These are phyloP conservation scores for Barnettozyma californica DNA, from an alignment of 805 yeast species.

Conservation along the genomic window DNA sequence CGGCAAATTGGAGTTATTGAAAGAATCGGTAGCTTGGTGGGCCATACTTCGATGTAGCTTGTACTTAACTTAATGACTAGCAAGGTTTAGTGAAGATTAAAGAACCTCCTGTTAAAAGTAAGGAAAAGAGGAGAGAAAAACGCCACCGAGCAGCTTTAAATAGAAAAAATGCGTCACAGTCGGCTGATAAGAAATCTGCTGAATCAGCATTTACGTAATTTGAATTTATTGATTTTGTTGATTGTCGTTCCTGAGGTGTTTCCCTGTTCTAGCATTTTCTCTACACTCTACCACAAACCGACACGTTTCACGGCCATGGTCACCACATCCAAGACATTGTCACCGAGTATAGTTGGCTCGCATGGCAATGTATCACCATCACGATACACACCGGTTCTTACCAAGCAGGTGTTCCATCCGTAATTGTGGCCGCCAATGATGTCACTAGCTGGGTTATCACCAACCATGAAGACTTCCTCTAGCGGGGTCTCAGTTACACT, in stretches of 20 bases:
- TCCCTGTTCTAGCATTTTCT: not conserved
- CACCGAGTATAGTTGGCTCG: slow-evolving; percentile 44
- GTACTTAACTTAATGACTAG: not conserved
- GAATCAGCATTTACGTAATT: not conserved
- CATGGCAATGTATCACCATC: slow-evolving; percentile 44
- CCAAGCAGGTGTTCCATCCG: slow-evolving; percentile 86
- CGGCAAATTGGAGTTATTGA: not conserved
- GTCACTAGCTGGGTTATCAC: slow-evolving; percentile 94
- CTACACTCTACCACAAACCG: slow-evolving; percentile 14
- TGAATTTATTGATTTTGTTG: not conserved
- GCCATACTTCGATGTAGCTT: not conserved
- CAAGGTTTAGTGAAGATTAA: not conserved
- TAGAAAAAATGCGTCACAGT: not conserved
- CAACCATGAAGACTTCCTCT: slow-evolving; percentile 82
- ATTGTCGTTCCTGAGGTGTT: not conserved
- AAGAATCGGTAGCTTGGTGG: not conserved
- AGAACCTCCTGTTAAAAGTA: not conserved
- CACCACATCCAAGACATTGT: slow-evolving; percentile 51
- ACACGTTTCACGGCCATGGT: slow-evolving; percentile 16
- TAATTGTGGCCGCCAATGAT: slow-evolving; percentile 81
- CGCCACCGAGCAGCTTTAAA: not conserved
- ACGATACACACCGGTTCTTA: slow-evolving; percentile 82
- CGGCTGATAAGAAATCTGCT: not conserved
- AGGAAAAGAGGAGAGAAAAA: not conserved
- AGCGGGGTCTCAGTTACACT: slow-evolving; percentile 35